Conservation (phyloP, 2,329 filamentous ascomycete species). For the Penicillium vulpinum region DNA sequence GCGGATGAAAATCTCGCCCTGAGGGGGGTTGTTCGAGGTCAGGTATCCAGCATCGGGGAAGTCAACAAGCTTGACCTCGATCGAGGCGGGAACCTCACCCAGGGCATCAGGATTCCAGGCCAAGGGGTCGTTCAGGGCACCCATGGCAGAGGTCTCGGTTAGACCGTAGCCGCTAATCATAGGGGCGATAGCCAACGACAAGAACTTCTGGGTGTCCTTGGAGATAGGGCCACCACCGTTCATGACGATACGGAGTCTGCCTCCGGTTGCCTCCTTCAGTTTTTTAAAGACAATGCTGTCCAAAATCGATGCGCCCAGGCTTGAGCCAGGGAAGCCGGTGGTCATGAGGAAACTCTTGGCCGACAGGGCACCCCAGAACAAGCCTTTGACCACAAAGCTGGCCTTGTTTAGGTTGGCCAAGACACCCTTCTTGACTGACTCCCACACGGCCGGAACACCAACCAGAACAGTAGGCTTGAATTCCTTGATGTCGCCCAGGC, state of each 20-base stretch:
- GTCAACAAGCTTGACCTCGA: slow-evolving; percentile 91
- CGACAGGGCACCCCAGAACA: slow-evolving; percentile 72
- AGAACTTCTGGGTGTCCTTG: slow-evolving; percentile 82
- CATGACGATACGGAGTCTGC: slow-evolving; percentile 82
- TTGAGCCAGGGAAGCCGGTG: slow-evolving; percentile 51
- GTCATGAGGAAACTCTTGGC: slow-evolving; percentile 62
- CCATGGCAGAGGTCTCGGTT: slow-evolving; percentile 81
- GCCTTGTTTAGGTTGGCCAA: slow-evolving; percentile 72
- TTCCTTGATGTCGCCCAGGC: slow-evolving; percentile 89
- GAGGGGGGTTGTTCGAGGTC: slow-evolving; percentile 71
- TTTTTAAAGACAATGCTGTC: slow-evolving; percentile 89
- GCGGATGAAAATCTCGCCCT: slow-evolving; percentile 90
- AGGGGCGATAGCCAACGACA: slow-evolving; percentile 87
- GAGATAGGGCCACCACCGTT: slow-evolving; percentile 92
- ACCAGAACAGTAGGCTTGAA: slow-evolving; percentile 87
- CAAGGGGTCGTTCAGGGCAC: slow-evolving; percentile 65
- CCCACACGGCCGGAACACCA: slow-evolving; percentile 95
- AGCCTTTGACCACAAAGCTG: slow-evolving; percentile 66
- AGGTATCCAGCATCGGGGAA: slow-evolving; percentile 86
- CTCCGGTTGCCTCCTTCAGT: slow-evolving; percentile 86
- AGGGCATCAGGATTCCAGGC: slow-evolving; percentile 77
- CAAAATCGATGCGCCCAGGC: slow-evolving; percentile 62
- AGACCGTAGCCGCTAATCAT: slow-evolving; percentile 95
- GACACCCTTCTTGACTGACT: slow-evolving; percentile 95
- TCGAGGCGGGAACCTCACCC: slow-evolving; percentile 71